phyloP scores from a whole-genome alignment of 2,329 filamentous ascomycete species.

The Gnomoniopsis sp. region DNA sequence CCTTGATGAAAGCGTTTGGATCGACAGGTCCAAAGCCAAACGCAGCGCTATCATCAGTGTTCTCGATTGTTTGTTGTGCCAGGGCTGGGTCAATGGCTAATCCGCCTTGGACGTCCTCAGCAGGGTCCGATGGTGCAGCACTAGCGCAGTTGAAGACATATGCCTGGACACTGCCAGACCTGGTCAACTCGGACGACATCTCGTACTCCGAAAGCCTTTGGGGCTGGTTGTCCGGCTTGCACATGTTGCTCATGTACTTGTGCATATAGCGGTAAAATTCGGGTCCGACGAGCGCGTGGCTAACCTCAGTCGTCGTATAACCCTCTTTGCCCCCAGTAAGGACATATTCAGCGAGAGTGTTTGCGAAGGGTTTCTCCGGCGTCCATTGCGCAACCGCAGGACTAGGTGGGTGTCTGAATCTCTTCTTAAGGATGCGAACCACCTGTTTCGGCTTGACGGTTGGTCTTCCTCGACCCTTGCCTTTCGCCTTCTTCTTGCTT shows the following conservation, averaged over 20 bases:
- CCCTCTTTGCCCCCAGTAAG: constrained; percentile 29
- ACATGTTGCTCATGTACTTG: constrained; percentile 28
- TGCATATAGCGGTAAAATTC: constrained; percentile 34
- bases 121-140: neutral
- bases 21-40: constrained; percentile 10
- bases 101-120: neutral
- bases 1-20: neutral
- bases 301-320: constrained; percentile 33
- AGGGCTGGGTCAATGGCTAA: constrained; percentile 13
- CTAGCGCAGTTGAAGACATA: constrained; percentile 35
- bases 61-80: neutral
- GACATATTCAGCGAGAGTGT: constrained; percentile 33
- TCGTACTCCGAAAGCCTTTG: constrained; percentile 36
- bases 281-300: constrained; percentile 32
- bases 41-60: neutral
- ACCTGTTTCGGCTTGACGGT: neutral
- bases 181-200: constrained; percentile 33
- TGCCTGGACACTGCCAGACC: constrained; percentile 37
- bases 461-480: neutral
- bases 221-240: constrained; percentile 35
- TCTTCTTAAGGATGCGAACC: constrained; percentile 12
- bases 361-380: constrained; percentile 33
- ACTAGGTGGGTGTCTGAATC: constrained; percentile 6
- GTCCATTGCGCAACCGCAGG: constrained; percentile 23
- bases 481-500: constrained; percentile 19